phyloP scores from a whole-genome alignment of 345 rosid genomes.

The Schrenkiella parvula region DNA sequence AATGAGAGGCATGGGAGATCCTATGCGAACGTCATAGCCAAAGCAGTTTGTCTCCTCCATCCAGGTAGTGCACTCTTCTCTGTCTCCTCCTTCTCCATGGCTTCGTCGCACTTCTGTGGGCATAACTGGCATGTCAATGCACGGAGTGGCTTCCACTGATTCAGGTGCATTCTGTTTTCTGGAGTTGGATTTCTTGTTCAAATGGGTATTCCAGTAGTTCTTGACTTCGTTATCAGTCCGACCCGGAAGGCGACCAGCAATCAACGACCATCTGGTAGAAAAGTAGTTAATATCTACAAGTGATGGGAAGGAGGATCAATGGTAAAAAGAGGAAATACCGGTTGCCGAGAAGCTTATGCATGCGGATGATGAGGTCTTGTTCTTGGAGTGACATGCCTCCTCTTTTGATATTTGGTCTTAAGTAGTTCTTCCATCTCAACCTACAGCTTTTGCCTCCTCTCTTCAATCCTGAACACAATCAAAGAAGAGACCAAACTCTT shows the following conservation, averaged over 20 bases:
- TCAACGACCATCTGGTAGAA: constrained; percentile 62
- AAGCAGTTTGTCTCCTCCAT: constrained; percentile 38
- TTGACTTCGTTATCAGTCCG: constrained; percentile 87
- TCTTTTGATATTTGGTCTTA: constrained; percentile 75
- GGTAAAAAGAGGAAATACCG: constrained; percentile 30
- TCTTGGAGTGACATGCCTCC: constrained; percentile 77
- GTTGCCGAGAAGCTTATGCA: constrained; percentile 90
- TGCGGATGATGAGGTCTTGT: constrained; percentile 79
- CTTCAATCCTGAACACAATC: constrained; percentile 48
- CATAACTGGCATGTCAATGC: constrained; percentile 3
- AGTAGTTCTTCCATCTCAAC: constrained; percentile 79
- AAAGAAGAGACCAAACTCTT: neutral
- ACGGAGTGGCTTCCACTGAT: neutral
- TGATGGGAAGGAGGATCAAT: neutral
- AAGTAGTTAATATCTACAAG: neutral
- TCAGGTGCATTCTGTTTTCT: constrained; percentile 37
- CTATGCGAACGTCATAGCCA: constrained; percentile 31
- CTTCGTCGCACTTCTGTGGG: constrained; percentile 6
- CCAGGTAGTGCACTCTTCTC: constrained; percentile 32
- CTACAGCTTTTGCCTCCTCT: constrained; percentile 90
- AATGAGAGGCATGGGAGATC: constrained; percentile 34
- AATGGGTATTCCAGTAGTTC: constrained; percentile 93
- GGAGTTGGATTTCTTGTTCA: constrained; percentile 48
- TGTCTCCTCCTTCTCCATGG: constrained; percentile 12
- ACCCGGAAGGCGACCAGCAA: constrained; percentile 85